phyloP scores from a whole-genome alignment of 495 filamentous ascomycete species.

The Chaetomium cochliodes region DNA sequence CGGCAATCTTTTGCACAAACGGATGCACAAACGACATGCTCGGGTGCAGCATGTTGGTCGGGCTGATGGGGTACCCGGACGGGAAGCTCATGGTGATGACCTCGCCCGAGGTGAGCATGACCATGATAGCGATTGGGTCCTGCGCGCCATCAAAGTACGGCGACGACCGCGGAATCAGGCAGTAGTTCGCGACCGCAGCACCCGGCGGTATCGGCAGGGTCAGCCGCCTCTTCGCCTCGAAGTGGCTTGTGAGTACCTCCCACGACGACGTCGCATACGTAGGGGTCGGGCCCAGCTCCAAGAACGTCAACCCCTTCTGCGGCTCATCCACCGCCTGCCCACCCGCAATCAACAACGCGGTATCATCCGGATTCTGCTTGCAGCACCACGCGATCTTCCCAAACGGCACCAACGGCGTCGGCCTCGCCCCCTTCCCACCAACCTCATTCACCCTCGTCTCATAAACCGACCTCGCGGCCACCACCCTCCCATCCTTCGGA shows the following conservation, averaged over 20 bases:
- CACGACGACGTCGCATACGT: constrained; percentile 87
- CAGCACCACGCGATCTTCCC: constrained; percentile 84
- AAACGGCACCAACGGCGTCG: constrained; percentile 58
- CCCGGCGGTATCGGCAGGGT: constrained; percentile 77
- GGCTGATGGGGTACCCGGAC: constrained; percentile 81
- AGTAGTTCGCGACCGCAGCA: constrained; percentile 77
- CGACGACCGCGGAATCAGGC: constrained; percentile 72
- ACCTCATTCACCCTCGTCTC: constrained; percentile 65
- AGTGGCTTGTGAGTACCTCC: constrained; percentile 74
- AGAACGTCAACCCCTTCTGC: constrained; percentile 74
- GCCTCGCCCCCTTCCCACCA: constrained; percentile 36
- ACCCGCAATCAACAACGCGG: constrained; percentile 81
- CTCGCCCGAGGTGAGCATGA: constrained; percentile 80
- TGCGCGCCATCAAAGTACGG: constrained; percentile 85
- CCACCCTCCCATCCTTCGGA: constrained; percentile 79
- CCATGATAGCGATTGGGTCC: constrained; percentile 83
- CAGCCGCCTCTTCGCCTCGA: constrained; percentile 66
- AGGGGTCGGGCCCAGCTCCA: constrained; percentile 86
- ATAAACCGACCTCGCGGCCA: constrained; percentile 78
- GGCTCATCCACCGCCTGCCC: constrained; percentile 63
- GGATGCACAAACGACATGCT: constrained; percentile 84
- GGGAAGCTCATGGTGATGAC: constrained; percentile 86
- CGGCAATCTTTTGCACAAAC: constrained; percentile 67
- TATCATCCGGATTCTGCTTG: constrained; percentile 88
- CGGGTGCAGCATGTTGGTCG: constrained; percentile 85